Percentiles rank a stretch among this genome's conserved stretches.
These are phyloP conservation scores for Clonostachys sp. DNA, from an alignment of 2,329 filamentous ascomycete species.

Conservation along the genomic window DNA sequence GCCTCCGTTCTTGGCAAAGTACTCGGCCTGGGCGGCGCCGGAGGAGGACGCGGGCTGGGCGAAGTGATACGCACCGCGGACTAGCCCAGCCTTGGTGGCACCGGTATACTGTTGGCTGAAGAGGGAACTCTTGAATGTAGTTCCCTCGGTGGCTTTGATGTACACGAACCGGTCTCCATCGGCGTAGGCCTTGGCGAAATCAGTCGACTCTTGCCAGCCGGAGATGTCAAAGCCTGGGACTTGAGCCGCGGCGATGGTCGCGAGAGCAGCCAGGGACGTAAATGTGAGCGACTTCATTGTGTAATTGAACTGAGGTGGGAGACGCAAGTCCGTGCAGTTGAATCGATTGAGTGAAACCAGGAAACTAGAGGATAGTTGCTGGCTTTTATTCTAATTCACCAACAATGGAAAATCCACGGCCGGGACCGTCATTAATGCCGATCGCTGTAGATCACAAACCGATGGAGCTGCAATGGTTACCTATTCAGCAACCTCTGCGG, in stretches of 20 bases:
- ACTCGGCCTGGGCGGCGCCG: constrained; percentile 42
- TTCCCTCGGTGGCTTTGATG: constrained; percentile 48
- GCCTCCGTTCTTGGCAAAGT: constrained; percentile 46
- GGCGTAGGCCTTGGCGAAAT: constrained; percentile 27
- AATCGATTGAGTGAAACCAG: too few relatives aligned
- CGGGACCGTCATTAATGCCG: too few relatives aligned
- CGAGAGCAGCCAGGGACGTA: constrained; percentile 1
- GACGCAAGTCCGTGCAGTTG: background rate
- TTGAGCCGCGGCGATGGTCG: constrained; percentile 11
- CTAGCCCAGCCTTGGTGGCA: constrained; percentile 43
- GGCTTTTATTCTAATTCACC: too few relatives aligned
- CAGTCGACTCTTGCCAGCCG: constrained; percentile 25
- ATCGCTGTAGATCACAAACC: too few relatives aligned
- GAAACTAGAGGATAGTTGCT: too few relatives aligned
- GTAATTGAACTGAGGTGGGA: background rate
- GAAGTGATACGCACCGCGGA: constrained; percentile 53
- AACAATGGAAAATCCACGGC: too few relatives aligned
- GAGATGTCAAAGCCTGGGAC: constrained; percentile 36
- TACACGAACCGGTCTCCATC: constrained; percentile 35
- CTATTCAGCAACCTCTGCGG: too few relatives aligned
- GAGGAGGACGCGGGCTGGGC: constrained; percentile 37
- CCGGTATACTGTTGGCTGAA: constrained; percentile 43
- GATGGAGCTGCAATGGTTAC: too few relatives aligned
- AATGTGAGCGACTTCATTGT: constrained; percentile 6
- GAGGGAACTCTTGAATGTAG: constrained; percentile 30